Conservation (phyloP, 179 eudicot species). For the Drosera spatulata region DNA sequence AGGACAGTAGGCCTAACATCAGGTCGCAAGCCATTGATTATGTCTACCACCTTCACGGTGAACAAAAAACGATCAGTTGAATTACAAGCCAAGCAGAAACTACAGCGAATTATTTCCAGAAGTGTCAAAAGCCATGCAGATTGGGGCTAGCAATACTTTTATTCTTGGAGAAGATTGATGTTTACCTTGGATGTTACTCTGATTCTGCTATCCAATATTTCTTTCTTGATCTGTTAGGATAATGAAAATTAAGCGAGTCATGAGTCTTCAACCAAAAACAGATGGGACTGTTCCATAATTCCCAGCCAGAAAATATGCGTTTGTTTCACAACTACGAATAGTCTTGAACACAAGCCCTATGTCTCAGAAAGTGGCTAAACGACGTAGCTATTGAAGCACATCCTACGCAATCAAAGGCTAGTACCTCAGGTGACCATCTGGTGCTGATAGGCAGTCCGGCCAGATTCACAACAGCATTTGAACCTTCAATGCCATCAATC, state of each 20-base stretch:
- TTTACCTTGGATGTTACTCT: slow-evolving; percentile 85
- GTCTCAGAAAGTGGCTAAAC: not conserved
- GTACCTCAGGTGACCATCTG: slow-evolving; percentile 97
- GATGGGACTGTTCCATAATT: not conserved
- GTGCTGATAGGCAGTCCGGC: slow-evolving; percentile 97
- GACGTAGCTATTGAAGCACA: not conserved
- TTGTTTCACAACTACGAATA: not conserved
- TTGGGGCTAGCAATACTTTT: not conserved
- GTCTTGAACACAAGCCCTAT: not conserved
- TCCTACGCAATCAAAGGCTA: slow-evolving; percentile 2
- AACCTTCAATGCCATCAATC: slow-evolving; percentile 72
- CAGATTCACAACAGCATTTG: slow-evolving; percentile 85
- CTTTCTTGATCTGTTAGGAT: slow-evolving; percentile 66
- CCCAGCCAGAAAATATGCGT: not conserved
- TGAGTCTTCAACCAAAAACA: not conserved
- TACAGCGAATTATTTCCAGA: not conserved
- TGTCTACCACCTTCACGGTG: slow-evolving; percentile 61
- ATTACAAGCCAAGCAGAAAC: not conserved
- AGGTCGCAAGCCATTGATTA: slow-evolving; percentile 54
- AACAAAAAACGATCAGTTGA: slow-evolving; percentile 5
- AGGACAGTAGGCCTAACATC: slow-evolving; percentile 69
- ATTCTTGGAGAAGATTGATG: not conserved
- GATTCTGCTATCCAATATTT: slow-evolving; percentile 86
- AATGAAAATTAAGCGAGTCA: slow-evolving; percentile 7
- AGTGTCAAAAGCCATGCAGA: not conserved